Conservation (phyloP, 352 stramenopile genomes). For the Phytopythium sindhum region DNA sequence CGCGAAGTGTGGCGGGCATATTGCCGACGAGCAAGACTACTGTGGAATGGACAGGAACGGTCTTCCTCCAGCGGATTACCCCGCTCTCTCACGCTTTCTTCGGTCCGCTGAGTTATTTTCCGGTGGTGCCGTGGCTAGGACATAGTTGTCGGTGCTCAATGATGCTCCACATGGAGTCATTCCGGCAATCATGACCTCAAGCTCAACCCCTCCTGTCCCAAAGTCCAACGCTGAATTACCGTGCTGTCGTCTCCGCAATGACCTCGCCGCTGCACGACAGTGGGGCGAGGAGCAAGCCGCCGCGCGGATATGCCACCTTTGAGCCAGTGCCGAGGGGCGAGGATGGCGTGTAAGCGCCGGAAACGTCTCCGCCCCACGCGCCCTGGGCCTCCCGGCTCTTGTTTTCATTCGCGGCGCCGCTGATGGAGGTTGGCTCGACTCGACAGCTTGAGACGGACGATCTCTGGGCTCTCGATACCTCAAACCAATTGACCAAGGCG, state of each 20-base stretch:
- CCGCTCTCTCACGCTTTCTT: no score
- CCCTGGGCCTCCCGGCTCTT: slow-evolving; percentile 21
- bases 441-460: slow-evolving; percentile 39
- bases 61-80: no score
- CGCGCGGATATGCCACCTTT: neutral
- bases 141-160: no score
- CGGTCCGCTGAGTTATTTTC: no score
- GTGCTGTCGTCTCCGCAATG: neutral
- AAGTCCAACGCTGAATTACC: neutral
- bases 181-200: neutral
- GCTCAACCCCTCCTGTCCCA: neutral
- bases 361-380: no score
- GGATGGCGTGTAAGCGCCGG: neutral
- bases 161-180: no score
- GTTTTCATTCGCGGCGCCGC: slow-evolving; percentile 38
- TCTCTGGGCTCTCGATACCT: slow-evolving; percentile 34
- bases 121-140: no score
- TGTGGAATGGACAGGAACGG: no score
- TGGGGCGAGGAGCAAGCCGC: neutral
- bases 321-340: neutral
- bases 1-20: no score
- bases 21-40: no score
- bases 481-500: slow-evolving; percentile 18
- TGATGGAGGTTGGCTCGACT: slow-evolving; percentile 39
- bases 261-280: neutral